phyloP scores from a whole-genome alignment of 2,329 filamentous ascomycete species.

The Penicillium sp. region DNA sequence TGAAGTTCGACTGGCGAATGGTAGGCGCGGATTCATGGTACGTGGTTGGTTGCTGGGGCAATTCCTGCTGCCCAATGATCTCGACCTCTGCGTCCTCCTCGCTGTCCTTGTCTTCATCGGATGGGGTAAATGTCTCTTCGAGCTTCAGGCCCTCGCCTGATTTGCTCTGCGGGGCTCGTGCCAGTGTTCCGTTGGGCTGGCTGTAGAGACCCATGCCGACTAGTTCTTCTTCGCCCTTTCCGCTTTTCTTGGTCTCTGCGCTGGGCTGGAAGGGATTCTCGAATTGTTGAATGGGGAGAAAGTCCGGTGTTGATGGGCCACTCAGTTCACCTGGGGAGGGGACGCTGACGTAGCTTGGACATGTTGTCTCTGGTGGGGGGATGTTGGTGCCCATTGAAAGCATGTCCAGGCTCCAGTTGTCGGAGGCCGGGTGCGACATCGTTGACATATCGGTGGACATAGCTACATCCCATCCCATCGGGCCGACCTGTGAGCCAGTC shows the following conservation, averaged over 20 bases:
- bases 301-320: slow-evolving; percentile 33
- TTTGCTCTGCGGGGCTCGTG: slow-evolving; percentile 50
- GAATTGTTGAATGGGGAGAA: slow-evolving; percentile 32
- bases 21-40: slow-evolving; percentile 3
- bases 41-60: slow-evolving; percentile 7
- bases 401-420: slow-evolving; percentile 29
- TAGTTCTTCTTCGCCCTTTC: slow-evolving; percentile 44
- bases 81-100: slow-evolving; percentile 42
- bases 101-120: slow-evolving; percentile 54
- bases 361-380: slow-evolving; percentile 24
- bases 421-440: slow-evolving; percentile 21
- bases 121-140: slow-evolving; percentile 65
- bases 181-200: slow-evolving; percentile 52
- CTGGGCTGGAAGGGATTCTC: slow-evolving; percentile 20
- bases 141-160: slow-evolving; percentile 67
- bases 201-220: slow-evolving; percentile 69
- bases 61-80: slow-evolving; percentile 5
- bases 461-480: slow-evolving; percentile 22
- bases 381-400: slow-evolving; percentile 27
- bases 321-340: slow-evolving; percentile 30
- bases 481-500: slow-evolving; percentile 23
- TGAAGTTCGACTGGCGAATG: slow-evolving; percentile 9
- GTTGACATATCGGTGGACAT: slow-evolving; percentile 14
- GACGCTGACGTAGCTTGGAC: slow-evolving; percentile 29
- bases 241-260: slow-evolving; percentile 42